phyloP scores from a whole-genome alignment of 2,329 filamentous ascomycete genomes.

The Aureobasidium pullulans region DNA sequence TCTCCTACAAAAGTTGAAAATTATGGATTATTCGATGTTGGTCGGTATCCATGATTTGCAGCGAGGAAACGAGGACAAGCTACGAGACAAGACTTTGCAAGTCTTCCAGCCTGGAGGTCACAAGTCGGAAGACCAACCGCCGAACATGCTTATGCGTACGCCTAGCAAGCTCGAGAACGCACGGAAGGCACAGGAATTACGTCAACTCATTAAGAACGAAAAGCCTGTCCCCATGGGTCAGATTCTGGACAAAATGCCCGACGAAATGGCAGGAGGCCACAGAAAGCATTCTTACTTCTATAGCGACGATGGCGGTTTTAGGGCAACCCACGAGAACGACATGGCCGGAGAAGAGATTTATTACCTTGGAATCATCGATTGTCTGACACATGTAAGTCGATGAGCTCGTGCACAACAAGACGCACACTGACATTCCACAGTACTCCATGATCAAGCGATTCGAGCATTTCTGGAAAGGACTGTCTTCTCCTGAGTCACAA shows the following conservation, averaged over 20 bases:
- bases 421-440: slow-evolving; percentile 38
- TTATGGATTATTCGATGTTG: slow-evolving; percentile 97
- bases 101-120: slow-evolving; percentile 86
- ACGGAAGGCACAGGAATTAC: slow-evolving; percentile 80
- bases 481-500: slow-evolving; percentile 72
- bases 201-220: slow-evolving; percentile 87
- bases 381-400: slow-evolving; percentile 79
- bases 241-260: slow-evolving; percentile 77
- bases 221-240: slow-evolving; percentile 89
- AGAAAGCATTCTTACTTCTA: slow-evolving; percentile 80
- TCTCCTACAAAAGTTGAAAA: slow-evolving; percentile 78
- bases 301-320: slow-evolving; percentile 85
- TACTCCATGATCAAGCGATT: slow-evolving; percentile 92
- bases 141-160: slow-evolving; percentile 70
- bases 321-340: slow-evolving; percentile 87
- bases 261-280: slow-evolving; percentile 67
- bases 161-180: slow-evolving; percentile 90
- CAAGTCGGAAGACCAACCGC: slow-evolving; percentile 29
- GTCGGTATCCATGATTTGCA: slow-evolving; percentile 88
- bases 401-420: not conserved
- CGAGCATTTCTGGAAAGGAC: slow-evolving; percentile 94
- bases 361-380: slow-evolving; percentile 97
- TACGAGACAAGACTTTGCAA: slow-evolving; percentile 80
- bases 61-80: slow-evolving; percentile 89
- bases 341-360: slow-evolving; percentile 84